These are phyloP conservation scores for Leucosporidium scottii DNA, from an alignment of 768 basidiomycete genomes.

Conservation along the genomic window DNA sequence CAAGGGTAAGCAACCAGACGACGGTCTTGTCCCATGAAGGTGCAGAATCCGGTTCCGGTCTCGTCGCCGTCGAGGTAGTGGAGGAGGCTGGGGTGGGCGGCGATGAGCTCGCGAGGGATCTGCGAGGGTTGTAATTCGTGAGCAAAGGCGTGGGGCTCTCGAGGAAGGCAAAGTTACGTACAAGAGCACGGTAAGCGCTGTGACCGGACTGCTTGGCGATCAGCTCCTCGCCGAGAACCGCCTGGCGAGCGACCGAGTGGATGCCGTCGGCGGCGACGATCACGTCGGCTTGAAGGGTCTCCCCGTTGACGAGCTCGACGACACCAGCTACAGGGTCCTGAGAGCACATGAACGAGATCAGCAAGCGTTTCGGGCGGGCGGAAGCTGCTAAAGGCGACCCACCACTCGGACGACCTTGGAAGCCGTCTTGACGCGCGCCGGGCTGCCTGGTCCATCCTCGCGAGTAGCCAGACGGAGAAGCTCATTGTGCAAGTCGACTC, in stretches of 20 bases:
- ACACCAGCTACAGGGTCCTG: neutral
- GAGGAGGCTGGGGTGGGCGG: too few relatives aligned
- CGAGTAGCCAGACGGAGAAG: conserved; percentile 6
- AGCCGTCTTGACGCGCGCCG: conserved; percentile 12
- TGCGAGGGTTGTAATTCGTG: too few relatives aligned
- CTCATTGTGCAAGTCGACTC: conserved; percentile 30
- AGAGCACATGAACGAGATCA: too few relatives aligned
- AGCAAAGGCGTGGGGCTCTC: too few relatives aligned
- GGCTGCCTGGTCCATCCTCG: neutral
- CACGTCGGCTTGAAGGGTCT: conserved; percentile 21
- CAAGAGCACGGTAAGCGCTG: conserved; percentile 35
- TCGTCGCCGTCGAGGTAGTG: too few relatives aligned
- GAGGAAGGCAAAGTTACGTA: too few relatives aligned
- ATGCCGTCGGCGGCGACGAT: conserved; percentile 36
- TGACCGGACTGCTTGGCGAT: conserved; percentile 29
- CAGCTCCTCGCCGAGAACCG: conserved; percentile 22
- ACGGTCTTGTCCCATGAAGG: conserved; percentile 2
- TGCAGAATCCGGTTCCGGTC: neutral
- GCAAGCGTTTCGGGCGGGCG: too few relatives aligned
- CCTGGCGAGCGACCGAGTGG: conserved; percentile 21
- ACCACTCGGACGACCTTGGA: conserved; percentile 14
- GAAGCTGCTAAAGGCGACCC: neutral
- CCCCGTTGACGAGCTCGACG: conserved; percentile 14
- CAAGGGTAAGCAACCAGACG: conserved; percentile 15
- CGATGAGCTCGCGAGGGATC: too few relatives aligned